phyloP scores from a whole-genome alignment of 805 yeast genomes.

The Metschnikowia amazonensis region DNA sequence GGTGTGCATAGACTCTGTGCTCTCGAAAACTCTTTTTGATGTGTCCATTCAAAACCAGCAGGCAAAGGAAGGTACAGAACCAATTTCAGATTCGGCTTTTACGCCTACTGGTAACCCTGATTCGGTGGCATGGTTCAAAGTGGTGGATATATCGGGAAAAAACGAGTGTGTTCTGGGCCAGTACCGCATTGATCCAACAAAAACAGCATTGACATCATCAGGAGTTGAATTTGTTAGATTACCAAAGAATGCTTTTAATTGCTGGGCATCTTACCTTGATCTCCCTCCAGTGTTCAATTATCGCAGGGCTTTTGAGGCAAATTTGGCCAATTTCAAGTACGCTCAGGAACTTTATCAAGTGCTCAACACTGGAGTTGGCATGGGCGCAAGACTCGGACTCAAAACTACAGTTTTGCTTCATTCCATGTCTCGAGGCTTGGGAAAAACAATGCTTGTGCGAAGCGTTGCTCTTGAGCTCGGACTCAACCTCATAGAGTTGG shows the following conservation, averaged over 20 bases:
- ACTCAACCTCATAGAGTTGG: slow-evolving; percentile 60
- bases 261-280: slow-evolving; percentile 47
- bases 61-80: slow-evolving; percentile 12
- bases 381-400: slow-evolving; percentile 35
- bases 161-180: slow-evolving; percentile 27
- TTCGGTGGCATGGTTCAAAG: slow-evolving; percentile 80
- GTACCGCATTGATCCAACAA: slow-evolving; percentile 60
- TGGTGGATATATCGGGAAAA: slow-evolving; percentile 49
- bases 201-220: slow-evolving; percentile 65
- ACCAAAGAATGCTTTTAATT: slow-evolving; percentile 31
- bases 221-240: slow-evolving; percentile 48
- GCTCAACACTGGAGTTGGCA: slow-evolving; percentile 46
- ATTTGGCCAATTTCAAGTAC: slow-evolving; percentile 43
- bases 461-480: slow-evolving; percentile 59
- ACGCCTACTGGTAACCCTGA: slow-evolving; percentile 64
- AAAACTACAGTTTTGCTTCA: slow-evolving; percentile 62
- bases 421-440: slow-evolving; percentile 72
- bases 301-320: slow-evolving; percentile 16
- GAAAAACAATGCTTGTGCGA: slow-evolving; percentile 64
- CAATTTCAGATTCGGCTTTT: slow-evolving; percentile 21
- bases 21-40: slow-evolving; percentile 53
- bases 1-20: slow-evolving; percentile 65
- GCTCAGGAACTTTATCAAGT: slow-evolving; percentile 48
- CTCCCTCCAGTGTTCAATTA: slow-evolving; percentile 42
- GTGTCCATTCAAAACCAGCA: slow-evolving; percentile 14